A percentile compares a stretch with the other conserved stretches of the same genome.
Conservation (phyloP, 345 rosid genomes). For the Pistacia atlantica region DNA sequence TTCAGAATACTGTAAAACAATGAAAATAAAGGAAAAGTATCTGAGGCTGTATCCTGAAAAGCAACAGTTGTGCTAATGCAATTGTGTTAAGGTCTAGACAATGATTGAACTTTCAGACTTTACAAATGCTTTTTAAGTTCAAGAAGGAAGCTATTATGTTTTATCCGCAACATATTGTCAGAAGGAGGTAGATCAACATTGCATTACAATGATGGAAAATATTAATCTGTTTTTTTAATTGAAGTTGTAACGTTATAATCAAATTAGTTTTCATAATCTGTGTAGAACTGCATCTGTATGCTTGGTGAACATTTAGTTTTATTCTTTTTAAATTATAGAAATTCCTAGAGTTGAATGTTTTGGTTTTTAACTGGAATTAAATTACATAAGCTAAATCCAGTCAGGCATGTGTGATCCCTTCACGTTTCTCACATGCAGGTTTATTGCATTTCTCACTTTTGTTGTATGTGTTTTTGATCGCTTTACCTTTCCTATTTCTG, state of each 20-base stretch:
- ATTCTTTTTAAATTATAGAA: neutral
- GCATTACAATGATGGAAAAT: neutral
- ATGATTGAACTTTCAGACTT: neutral
- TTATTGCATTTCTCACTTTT: neutral
- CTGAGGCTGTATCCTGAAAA: neutral
- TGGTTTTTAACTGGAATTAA: too few species aligned
- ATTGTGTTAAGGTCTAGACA: constrained; percentile 1
- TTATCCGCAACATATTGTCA: neutral
- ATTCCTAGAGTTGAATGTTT: neutral
- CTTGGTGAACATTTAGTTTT: neutral
- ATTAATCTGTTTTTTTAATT: neutral
- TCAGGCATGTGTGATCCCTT: neutral
- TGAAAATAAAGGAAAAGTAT: neutral
- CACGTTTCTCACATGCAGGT: neutral
- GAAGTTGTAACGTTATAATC: neutral
- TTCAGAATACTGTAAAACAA: neutral
- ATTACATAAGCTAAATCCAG: neutral
- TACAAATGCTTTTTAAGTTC: too few species aligned
- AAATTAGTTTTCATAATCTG: neutral
- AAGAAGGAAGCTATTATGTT: neutral
- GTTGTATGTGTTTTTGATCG: neutral
- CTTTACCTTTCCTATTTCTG: neutral
- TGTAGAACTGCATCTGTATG: neutral
- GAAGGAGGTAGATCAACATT: neutral
- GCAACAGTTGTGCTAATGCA: neutral